Base-by-base conservation (phyloP, 2,329 filamentous ascomycete species). In the Cercospora sp. region DNA sequence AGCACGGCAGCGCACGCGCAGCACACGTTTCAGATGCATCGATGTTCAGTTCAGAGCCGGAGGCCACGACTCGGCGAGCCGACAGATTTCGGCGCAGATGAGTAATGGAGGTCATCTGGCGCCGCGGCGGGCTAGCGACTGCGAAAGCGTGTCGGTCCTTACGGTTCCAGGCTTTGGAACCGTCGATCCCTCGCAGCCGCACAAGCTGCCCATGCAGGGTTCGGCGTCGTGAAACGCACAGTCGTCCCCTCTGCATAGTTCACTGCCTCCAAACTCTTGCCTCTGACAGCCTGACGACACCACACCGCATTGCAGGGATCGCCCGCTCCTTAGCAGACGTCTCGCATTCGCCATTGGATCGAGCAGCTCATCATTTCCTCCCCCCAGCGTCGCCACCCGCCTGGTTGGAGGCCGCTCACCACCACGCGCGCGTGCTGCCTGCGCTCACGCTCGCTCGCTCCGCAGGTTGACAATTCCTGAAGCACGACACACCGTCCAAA, bases 261-360 rank as follows among this genome's bases (percentile, higher is more conserved):
- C 53, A 33, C 53, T 58, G 53, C 53, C 53, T 58, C 53, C 53
- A 58, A 58, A 58, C 53, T 58, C 53, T 31, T 58, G 53, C 53
- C 36, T 61, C 59, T 48, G 59, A 42, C 59, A 45, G 59, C 59
- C 59, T 61, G 59, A 42, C 59, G 59, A 61, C 59, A 61, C 59
- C 26, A 13, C 36, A 61, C 33, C 59, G 59, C 59, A 42, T 36
- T n/a, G 40, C 36, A 40, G 23, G 59, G 59, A 61, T 45, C 59
- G 13, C 16, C 36, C 20, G 16, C 36, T 45, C 5, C 36, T 16
- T 18, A n/a, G 59, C 40, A 33, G 36, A 28, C 33, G 18, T 28
- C 59, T 26, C 20, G n/a, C 30, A 36, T 20, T 36, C 36, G 59
- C 59, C 33, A 45, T 45, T 23, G 30, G 33, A 61, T 40, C 20